A percentile compares a stretch with the other conserved stretches of the same genome.
Conservation (phyloP, 495 filamentous ascomycete genomes). For the Penicillium manginii region DNA sequence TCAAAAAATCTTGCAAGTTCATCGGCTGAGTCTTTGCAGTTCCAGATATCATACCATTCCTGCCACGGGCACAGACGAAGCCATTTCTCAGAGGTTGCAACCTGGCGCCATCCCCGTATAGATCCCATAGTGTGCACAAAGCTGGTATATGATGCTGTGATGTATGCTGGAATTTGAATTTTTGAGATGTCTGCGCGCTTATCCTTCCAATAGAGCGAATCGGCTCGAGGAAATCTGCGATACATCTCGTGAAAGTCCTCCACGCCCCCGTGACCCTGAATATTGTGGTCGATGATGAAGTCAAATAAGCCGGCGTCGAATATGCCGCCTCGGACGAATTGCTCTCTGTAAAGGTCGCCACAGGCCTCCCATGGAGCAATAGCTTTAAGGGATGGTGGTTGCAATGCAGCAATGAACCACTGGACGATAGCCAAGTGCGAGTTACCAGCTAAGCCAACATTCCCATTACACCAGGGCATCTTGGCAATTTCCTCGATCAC, state of each 20-base stretch:
- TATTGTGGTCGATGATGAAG: conserved; percentile 9
- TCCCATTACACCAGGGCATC: conserved; percentile 29
- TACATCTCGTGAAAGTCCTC: conserved; percentile 25
- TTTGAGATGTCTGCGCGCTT: conserved; percentile 20
- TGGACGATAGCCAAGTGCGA: conserved; percentile 37
- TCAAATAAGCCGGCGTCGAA: conserved; percentile 18
- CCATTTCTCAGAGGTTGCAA: conserved; percentile 15
- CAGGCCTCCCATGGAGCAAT: conserved; percentile 49
- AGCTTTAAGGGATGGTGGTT: conserved; percentile 40
- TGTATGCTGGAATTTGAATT: conserved; percentile 30
- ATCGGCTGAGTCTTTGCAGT: conserved; percentile 23
- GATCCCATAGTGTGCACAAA: conserved; percentile 44
- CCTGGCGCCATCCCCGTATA: conserved; percentile 37
- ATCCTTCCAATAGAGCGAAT: conserved; percentile 27
- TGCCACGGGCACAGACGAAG: conserved; percentile 7
- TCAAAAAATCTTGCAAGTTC: neutral
- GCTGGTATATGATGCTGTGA: conserved; percentile 27
- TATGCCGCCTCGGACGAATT: conserved; percentile 51
- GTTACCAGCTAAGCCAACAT: conserved; percentile 34
- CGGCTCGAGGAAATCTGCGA: conserved; percentile 8
- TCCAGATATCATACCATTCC: conserved; percentile 5
- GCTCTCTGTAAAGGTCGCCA: conserved; percentile 43
- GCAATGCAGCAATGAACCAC: conserved; percentile 40
- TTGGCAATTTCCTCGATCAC: conserved; percentile 22
- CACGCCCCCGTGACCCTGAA: conserved; percentile 32